A percentile compares a stretch with the other conserved stretches of the same genome.
These are phyloP conservation scores for Linum tenue DNA, from an alignment of 345 rosid species.

Conservation along the genomic window DNA sequence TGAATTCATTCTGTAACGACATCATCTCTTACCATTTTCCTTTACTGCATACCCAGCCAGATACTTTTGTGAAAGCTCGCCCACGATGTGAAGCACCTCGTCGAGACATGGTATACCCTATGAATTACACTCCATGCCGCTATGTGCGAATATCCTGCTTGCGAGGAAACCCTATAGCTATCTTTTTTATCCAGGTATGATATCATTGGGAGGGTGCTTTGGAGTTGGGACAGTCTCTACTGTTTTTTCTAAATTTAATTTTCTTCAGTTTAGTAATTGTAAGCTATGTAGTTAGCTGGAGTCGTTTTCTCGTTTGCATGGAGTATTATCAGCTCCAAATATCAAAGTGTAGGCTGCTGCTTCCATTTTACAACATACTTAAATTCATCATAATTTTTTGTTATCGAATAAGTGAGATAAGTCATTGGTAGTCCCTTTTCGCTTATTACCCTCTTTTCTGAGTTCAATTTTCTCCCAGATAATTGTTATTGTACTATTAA, in stretches of 20 bases:
- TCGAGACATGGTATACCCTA: conserved; percentile 69
- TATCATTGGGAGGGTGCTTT: conserved; percentile 4
- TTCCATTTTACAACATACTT: background rate
- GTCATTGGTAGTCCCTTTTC: background rate
- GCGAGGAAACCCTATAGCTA: conserved; percentile 80
- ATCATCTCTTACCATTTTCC: background rate
- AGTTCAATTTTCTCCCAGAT: no score
- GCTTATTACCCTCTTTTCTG: background rate
- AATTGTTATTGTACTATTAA: no score
- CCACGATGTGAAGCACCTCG: conserved; percentile 92
- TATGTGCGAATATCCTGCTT: conserved; percentile 75
- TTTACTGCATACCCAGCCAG: conserved; percentile 47
- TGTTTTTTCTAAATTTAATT: no score
- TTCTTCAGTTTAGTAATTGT: background rate
- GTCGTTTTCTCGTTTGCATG: background rate
- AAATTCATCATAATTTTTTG: background rate
- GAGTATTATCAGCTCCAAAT: background rate
- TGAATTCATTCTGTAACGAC: background rate
- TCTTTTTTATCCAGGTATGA: conserved; percentile 75
- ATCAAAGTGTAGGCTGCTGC: background rate
- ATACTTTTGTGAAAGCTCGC: conserved; percentile 68
- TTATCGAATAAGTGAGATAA: background rate
- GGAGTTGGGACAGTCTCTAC: background rate
- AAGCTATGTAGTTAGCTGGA: background rate
- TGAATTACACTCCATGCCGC: conserved; percentile 73